Base-by-base conservation (phyloP, 169 alveolate species). In the Babesia bovis region DNA sequence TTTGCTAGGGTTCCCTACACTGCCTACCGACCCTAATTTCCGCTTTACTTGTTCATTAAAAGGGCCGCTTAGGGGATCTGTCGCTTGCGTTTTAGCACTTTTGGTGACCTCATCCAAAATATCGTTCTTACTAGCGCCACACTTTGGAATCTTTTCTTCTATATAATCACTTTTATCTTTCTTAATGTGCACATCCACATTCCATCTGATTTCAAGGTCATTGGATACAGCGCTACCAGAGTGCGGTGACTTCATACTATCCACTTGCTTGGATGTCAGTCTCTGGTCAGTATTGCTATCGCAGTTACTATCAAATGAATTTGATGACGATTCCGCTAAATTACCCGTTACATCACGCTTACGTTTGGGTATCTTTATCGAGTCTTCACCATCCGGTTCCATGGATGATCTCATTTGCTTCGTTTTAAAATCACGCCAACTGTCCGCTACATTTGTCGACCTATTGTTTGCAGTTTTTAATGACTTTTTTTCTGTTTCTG, bases 361-460 rank as follows among this genome's bases (percentile, higher is more conserved):
- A 35, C 59, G 61, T 38, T 63, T 63, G 21, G 73, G 73, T 7
- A 63, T 63, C 60, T 63, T 63, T 17, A 63, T 13, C 21, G 60
- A 9, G 28, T 30, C 44, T 3, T 28, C 73, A 15, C 32, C 73
- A 49, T 63, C 52, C 6, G n/a, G 44, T 13, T 63, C 35, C 17
- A 49, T 38, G 32, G 52, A 38, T 17, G 42, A 58, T 3, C 35
- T 25, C 19, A 3, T 2, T 3, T 44, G 15, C 26, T 35, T 13
- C n/a, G 30, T 9, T 15, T 19, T 45, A 30, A 63, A 21, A 25
- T 47, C 32, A 17, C 60, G 44, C 73, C 73, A 63, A 25, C 61
- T 49, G 10, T 63, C 73, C 17, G 36, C 26, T 5, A 2, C 35
- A 33, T 23, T 36, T 0, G 0, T 12, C 35, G 70, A 7, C 25